Conservation (phyloP, 345 rosid genomes). For the Balakata baccata region DNA sequence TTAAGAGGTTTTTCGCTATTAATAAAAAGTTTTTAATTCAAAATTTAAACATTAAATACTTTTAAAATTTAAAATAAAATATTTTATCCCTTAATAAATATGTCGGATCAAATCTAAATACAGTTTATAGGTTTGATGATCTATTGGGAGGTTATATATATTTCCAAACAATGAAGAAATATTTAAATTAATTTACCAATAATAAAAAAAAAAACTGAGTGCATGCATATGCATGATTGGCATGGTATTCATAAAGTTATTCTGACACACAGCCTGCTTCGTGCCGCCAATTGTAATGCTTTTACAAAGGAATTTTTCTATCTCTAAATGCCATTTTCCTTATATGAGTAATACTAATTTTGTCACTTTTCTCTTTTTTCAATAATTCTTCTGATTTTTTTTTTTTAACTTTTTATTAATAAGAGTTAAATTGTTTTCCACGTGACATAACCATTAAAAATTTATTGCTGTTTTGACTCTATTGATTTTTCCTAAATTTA, state of each 20-base stretch:
- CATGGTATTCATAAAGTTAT: neutral
- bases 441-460: neutral
- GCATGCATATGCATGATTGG: neutral
- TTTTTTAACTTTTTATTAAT: neutral
- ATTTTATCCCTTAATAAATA: too few species aligned
- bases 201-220: neutral
- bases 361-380: neutral
- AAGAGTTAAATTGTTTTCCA: neutral
- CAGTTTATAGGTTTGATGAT: too few species aligned
- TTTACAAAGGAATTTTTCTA: neutral
- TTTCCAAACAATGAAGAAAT: too few species aligned
- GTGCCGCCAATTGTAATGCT: neutral
- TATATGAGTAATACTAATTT: neutral
- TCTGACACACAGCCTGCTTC: neutral
- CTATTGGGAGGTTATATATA: too few species aligned
- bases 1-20: too few species aligned
- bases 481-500: neutral
- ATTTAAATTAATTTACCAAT: too few species aligned
- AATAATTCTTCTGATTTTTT: neutral
- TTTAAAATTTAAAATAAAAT: too few species aligned
- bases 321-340: neutral
- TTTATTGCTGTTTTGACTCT: neutral
- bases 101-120: too few species aligned
- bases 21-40: too few species aligned
- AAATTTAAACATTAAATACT: too few species aligned